These are phyloP conservation scores for Zoysia japonica DNA, from an alignment of 176 grass and related monocot genomes.

Conservation along the genomic window DNA sequence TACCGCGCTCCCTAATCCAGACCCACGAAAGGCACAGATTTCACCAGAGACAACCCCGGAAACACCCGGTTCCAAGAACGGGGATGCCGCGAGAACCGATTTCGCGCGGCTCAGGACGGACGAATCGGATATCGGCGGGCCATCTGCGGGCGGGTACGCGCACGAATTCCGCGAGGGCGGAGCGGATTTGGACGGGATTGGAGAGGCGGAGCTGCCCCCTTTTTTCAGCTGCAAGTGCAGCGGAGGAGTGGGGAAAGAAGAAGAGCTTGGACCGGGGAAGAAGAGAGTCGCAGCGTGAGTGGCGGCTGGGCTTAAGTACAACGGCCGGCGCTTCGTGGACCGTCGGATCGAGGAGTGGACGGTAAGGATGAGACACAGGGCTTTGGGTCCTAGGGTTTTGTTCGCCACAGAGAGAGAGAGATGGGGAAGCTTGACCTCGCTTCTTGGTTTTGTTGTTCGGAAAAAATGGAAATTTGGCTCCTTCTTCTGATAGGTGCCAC, in stretches of 20 bases:
- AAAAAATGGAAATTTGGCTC: background rate
- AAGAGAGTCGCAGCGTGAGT: background rate
- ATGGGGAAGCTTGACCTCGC: slow-evolving; percentile 10
- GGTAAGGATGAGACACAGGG: slow-evolving; percentile 15
- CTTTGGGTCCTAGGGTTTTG: slow-evolving; percentile 87
- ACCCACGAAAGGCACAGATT: too few relatives aligned
- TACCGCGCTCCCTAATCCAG: background rate
- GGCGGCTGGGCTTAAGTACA: slow-evolving; percentile 54
- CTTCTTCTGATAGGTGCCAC: background rate
- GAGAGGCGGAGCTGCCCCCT: background rate
- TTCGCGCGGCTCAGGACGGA: background rate
- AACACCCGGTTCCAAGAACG: background rate
- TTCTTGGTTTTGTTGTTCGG: background rate
- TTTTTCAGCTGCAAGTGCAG: background rate
- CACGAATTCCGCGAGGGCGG: background rate
- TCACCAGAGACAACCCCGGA: background rate
- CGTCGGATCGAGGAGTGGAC: slow-evolving; percentile 35
- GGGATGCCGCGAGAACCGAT: background rate
- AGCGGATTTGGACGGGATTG: slow-evolving; percentile 42
- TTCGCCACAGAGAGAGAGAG: background rate
- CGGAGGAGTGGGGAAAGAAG: background rate
- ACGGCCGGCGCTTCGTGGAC: slow-evolving; percentile 4
- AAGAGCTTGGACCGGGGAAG: slow-evolving; percentile 23
- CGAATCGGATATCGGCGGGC: slow-evolving; percentile 18
- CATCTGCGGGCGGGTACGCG: background rate